Evolutionary conservation across 1,139 yeast genomes (phyloP).

Genomic region (Hyphopichia pseudoburtonii): DNA sequence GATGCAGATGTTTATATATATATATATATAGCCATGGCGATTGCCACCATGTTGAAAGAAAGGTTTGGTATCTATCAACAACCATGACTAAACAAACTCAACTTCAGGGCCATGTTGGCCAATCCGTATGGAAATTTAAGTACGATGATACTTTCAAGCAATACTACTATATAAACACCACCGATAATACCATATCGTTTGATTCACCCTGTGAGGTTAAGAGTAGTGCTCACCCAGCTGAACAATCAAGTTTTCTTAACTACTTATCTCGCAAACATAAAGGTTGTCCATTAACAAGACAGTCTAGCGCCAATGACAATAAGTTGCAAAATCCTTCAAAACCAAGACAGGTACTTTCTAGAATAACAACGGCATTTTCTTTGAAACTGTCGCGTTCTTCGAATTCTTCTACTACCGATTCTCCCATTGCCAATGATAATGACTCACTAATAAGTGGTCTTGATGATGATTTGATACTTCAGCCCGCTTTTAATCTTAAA

Average conservation of each 20-base stretch:
- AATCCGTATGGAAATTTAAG: conserved; percentile 20
- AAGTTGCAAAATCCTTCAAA: conserved; percentile 4
- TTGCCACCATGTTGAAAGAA: too few species aligned
- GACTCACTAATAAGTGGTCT: conserved; percentile 6
- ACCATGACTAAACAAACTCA: too few species aligned
- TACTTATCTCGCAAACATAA: too few species aligned
- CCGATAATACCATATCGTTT: conserved; percentile 33
- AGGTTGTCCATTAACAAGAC: too few species aligned
- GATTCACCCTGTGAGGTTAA: conserved; percentile 45
- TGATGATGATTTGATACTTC: conserved; percentile 11
- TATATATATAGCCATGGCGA: too few species aligned
- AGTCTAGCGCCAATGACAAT: too few species aligned
- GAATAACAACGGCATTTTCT: conserved; percentile 19
- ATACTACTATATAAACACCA: conserved; percentile 35
- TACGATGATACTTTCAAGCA: conserved; percentile 37
- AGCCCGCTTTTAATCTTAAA: conserved; percentile 10
- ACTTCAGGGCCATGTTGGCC: neutral
- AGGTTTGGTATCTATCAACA: too few species aligned
- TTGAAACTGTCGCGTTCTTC: conserved; percentile 8
- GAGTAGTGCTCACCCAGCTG: conserved; percentile 13
- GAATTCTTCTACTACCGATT: neutral
- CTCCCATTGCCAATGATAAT: neutral
- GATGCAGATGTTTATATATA: too few species aligned
- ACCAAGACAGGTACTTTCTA: conserved; percentile 11
- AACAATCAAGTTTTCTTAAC: conserved; percentile 2